phyloP scores from a whole-genome alignment of 495 filamentous ascomycete genomes.

The Clavariopsis aquatica region DNA sequence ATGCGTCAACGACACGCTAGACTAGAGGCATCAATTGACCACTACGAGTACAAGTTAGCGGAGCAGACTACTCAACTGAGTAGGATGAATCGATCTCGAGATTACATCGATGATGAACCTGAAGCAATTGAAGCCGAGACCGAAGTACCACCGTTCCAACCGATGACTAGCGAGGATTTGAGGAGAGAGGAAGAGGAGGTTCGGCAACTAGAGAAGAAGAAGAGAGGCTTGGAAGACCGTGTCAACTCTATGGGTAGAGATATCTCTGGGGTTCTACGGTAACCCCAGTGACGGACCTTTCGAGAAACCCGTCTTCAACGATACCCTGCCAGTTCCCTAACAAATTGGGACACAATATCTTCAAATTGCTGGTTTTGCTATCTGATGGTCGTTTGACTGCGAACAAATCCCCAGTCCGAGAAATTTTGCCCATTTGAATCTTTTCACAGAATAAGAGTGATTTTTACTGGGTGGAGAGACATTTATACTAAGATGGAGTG shows the following conservation, averaged over 20 bases:
- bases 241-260: constrained; percentile 80
- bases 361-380: too few species aligned
- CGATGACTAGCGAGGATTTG: constrained; percentile 69
- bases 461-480: too few species aligned
- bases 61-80: constrained; percentile 75
- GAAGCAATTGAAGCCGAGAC: constrained; percentile 45
- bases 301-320: too few species aligned
- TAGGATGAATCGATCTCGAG: constrained; percentile 65
- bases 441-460: too few species aligned
- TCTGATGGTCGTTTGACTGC: too few species aligned
- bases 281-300: too few species aligned
- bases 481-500: too few species aligned
- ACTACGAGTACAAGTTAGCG: constrained; percentile 77
- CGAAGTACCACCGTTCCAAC: constrained; percentile 41
- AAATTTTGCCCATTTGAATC: too few species aligned
- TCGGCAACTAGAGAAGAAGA: constrained; percentile 72
- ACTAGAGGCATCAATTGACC: constrained; percentile 70
- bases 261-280: constrained; percentile 41
- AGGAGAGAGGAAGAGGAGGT: constrained; percentile 77
- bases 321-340: too few species aligned
- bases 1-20: constrained; percentile 71
- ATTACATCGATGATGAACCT: constrained; percentile 48
- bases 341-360: too few species aligned
- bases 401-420: too few species aligned
- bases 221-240: constrained; percentile 72